phyloP scores from a whole-genome alignment of 106 monocot species.

The Dendrobium chrysotoxum region DNA sequence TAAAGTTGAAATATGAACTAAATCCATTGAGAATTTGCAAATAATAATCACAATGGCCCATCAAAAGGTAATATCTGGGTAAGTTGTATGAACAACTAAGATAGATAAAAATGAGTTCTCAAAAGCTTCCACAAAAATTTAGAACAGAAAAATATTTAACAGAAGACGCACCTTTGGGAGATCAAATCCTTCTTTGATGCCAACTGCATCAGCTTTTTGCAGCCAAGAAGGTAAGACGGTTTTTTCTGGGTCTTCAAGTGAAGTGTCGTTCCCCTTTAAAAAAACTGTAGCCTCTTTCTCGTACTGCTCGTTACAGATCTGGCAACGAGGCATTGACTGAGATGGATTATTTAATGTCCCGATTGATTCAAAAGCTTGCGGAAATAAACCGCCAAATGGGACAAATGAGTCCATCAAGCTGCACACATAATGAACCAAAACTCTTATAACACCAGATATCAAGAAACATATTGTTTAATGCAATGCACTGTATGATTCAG shows the following conservation, averaged over 20 bases:
- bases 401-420: constrained; percentile 57
- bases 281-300: constrained; percentile 59
- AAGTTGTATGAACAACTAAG: neutral
- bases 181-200: constrained; percentile 23
- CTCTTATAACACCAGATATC: neutral
- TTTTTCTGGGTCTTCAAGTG: constrained; percentile 20
- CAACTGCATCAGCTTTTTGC: constrained; percentile 20
- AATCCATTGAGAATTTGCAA: neutral
- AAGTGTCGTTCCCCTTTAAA: constrained; percentile 31
- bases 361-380: constrained; percentile 28
- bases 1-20: neutral
- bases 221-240: constrained; percentile 42
- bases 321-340: constrained; percentile 32
- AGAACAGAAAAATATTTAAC: neutral
- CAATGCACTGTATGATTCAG: neutral
- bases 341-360: constrained; percentile 25
- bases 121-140: neutral
- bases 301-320: constrained; percentile 49
- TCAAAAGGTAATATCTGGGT: neutral
- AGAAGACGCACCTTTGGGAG: constrained; percentile 35
- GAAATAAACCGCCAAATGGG: constrained; percentile 61
- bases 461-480: neutral
- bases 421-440: constrained; percentile 4
- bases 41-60: neutral
- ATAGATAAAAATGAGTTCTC: neutral